Conservation (phyloP, 192 early-diverging fungal genomes). For the Podila horticola region DNA sequence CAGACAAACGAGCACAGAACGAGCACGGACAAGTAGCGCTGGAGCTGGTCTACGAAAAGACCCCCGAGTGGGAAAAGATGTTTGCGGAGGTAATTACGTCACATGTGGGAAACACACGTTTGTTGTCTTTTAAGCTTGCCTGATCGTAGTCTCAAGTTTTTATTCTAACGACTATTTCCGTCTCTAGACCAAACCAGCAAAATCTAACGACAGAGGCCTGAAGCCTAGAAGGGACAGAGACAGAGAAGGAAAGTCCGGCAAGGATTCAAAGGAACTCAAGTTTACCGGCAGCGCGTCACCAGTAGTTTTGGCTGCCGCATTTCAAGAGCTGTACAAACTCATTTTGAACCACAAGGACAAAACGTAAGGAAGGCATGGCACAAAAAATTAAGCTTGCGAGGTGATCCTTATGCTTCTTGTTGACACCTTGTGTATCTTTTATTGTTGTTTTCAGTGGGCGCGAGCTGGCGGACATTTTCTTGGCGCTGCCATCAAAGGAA, state of each 20-base stretch:
- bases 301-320: slow-evolving; percentile 29
- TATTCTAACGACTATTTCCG: neutral
- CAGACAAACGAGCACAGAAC: slow-evolving; percentile 81
- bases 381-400: neutral
- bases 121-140: no score
- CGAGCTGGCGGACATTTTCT: slow-evolving; percentile 79
- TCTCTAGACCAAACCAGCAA: slow-evolving; percentile 11
- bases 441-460: slow-evolving; percentile 57
- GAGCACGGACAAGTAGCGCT: slow-evolving; percentile 79
- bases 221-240: slow-evolving; percentile 28
- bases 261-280: slow-evolving; percentile 29
- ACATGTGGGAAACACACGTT: no score
- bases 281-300: slow-evolving; percentile 22
- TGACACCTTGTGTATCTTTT: neutral
- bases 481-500: slow-evolving; percentile 75
- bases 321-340: slow-evolving; percentile 53
- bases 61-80: slow-evolving; percentile 61
- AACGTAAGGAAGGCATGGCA: slow-evolving; percentile 32
- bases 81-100: slow-evolving; percentile 51
- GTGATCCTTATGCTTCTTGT: neutral
- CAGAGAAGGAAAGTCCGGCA: neutral
- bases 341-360: slow-evolving; percentile 58
- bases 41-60: slow-evolving; percentile 79
- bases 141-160: neutral
- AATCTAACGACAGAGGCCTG: slow-evolving; percentile 1